phyloP scores from a whole-genome alignment of 2,329 filamentous ascomycete genomes.

The Fusarium agapanthi region DNA sequence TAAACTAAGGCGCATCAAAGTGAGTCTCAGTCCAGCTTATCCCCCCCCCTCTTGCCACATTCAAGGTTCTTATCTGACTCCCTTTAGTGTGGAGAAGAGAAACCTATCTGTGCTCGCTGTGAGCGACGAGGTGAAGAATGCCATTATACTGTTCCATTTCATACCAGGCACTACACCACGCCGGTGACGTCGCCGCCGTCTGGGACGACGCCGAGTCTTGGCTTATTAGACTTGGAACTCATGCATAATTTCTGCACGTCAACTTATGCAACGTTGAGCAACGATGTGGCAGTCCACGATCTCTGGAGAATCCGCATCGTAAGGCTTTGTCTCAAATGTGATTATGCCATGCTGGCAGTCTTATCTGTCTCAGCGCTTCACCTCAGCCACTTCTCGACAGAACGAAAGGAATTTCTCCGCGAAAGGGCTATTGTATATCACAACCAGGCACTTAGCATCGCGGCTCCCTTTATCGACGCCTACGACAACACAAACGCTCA shows the following conservation, averaged over 20 bases:
- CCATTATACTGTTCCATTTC: background rate
- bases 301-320: background rate
- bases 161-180: background rate
- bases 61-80: too few relatives aligned
- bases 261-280: background rate
- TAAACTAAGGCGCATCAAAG: background rate
- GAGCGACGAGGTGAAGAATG: background rate
- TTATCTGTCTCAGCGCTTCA: background rate
- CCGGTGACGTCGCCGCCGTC: background rate
- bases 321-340: background rate
- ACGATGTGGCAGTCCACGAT: background rate
- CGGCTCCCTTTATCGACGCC: background rate
- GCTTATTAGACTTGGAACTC: background rate
- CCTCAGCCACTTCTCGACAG: background rate
- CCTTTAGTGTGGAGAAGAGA: background rate
- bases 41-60: too few relatives aligned
- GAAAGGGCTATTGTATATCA: background rate
- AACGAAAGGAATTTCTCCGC: background rate
- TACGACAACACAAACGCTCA: background rate
- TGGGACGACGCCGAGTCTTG: background rate
- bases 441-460: background rate
- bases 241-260: background rate
- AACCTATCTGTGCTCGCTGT: background rate
- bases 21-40: rapidly evolving
- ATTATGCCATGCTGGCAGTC: background rate